These are phyloP conservation scores for Penicillium silybi DNA, from an alignment of 495 filamentous ascomycete genomes.

Conservation along the genomic window DNA sequence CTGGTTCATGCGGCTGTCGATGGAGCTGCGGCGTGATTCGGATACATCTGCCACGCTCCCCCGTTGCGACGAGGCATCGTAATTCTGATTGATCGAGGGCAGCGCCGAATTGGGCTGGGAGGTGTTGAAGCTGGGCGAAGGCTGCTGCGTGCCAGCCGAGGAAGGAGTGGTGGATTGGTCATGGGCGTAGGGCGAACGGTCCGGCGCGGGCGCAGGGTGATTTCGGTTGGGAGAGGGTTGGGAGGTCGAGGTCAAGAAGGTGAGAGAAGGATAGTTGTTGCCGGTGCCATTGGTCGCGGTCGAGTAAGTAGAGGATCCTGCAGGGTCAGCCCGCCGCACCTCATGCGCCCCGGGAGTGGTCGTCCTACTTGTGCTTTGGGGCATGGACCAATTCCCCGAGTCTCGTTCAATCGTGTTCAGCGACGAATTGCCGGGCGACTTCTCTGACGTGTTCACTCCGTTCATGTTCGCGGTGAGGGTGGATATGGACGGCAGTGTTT, in stretches of 20 bases:
- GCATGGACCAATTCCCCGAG: constrained; percentile 51
- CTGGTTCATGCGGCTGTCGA: constrained; percentile 73
- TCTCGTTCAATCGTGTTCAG: constrained; percentile 48
- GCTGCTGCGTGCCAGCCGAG: constrained; percentile 41
- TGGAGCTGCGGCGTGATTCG: constrained; percentile 68
- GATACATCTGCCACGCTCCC: constrained; percentile 43
- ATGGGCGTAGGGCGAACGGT: constrained; percentile 41
- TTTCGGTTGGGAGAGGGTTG: constrained; percentile 49
- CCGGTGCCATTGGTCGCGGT: constrained; percentile 45
- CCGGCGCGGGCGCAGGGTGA: constrained; percentile 36
- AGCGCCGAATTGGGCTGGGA: constrained; percentile 40
- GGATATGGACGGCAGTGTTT: constrained; percentile 47
- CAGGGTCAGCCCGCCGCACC: constrained; percentile 24
- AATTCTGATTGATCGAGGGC: constrained; percentile 51
- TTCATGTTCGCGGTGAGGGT: constrained; percentile 45
- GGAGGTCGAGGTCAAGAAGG: constrained; percentile 45
- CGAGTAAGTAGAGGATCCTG: constrained; percentile 55
- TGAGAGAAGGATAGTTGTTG: constrained; percentile 46
- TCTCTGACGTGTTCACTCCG: constrained; percentile 29
- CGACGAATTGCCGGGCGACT: constrained; percentile 43
- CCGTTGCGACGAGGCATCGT: constrained; percentile 43
- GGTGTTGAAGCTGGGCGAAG: constrained; percentile 41
- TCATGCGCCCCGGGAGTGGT: constrained; percentile 5
- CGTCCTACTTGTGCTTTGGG: constrained; percentile 48
- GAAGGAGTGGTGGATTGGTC: constrained; percentile 44